These are phyloP conservation scores for Pichia sp. DNA, from an alignment of 1,139 yeast genomes.

Conservation along the genomic window DNA sequence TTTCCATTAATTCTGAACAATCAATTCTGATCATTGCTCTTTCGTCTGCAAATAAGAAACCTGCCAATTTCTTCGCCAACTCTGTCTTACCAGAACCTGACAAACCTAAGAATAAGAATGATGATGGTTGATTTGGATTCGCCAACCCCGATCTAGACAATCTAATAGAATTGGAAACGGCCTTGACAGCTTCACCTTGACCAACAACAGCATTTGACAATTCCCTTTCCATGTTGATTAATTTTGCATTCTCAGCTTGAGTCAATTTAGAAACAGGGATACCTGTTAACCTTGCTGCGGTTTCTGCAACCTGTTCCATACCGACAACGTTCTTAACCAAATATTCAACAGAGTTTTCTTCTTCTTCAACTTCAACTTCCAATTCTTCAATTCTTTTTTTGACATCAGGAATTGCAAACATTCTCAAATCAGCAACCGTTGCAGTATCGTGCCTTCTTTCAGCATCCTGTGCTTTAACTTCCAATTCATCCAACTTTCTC, in stretches of 20 bases:
- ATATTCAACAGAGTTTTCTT: constrained; percentile 47
- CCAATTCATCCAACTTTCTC: constrained; percentile 86
- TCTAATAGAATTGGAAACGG: constrained; percentile 92
- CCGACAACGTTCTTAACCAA: constrained; percentile 87
- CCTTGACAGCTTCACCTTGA: constrained; percentile 91
- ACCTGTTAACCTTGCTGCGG: constrained; percentile 95
- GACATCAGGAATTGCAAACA: constrained; percentile 94
- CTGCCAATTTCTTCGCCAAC: constrained; percentile 92
- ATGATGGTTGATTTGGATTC: constrained; percentile 93
- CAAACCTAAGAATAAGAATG: constrained; percentile 88
- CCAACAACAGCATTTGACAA: constrained; percentile 85
- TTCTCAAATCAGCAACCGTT: constrained; percentile 90
- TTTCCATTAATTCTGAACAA: constrained; percentile 93
- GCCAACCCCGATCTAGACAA: constrained; percentile 92
- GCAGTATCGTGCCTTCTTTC: constrained; percentile 94
- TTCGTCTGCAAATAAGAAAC: constrained; percentile 91
- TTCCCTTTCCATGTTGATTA: constrained; percentile 89
- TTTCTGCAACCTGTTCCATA: constrained; percentile 89
- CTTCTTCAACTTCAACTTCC: constrained; percentile 70
- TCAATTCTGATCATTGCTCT: constrained; percentile 95
- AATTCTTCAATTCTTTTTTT: constrained; percentile 65
- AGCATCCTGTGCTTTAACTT: constrained; percentile 89
- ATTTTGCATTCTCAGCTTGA: constrained; percentile 89
- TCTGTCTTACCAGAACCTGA: constrained; percentile 99
- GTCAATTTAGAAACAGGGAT: constrained; percentile 96